A percentile compares a stretch with the other conserved stretches of the same genome.
These are phyloP conservation scores for Achaetomium macrosporum DNA, from an alignment of 2,329 filamentous ascomycete genomes.

Conservation along the genomic window DNA sequence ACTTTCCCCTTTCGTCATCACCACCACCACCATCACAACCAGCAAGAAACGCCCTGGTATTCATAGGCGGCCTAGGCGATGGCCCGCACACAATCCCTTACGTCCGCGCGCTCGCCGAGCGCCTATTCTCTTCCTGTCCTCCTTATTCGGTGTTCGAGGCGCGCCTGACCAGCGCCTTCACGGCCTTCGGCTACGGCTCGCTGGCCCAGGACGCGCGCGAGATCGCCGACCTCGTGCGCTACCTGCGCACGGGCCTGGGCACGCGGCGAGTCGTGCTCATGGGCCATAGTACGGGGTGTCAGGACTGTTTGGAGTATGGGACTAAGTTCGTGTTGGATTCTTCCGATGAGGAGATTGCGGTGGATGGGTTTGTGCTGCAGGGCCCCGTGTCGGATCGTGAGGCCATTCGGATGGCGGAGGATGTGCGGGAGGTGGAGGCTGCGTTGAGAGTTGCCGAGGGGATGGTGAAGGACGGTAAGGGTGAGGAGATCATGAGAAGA, in stretches of 20 bases:
- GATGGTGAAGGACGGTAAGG: constrained; percentile 50
- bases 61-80: constrained; percentile 65
- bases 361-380: constrained; percentile 76
- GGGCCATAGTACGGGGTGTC: constrained; percentile 55
- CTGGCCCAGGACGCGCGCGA: constrained; percentile 49
- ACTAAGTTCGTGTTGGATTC: constrained; percentile 26
- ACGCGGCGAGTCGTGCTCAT: constrained; percentile 48
- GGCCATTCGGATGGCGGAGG: constrained; percentile 42
- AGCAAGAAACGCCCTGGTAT: constrained; percentile 55
- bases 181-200: constrained; percentile 45
- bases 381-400: constrained; percentile 75
- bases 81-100: constrained; percentile 62
- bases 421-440: constrained; percentile 39
- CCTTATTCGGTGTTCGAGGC: constrained; percentile 52
- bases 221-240: constrained; percentile 46
- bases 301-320: constrained; percentile 55
- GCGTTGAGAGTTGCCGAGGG: constrained; percentile 45
- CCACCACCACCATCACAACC: constrained; percentile 14
- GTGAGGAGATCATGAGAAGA: constrained; percentile 49
- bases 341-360: constrained; percentile 6
- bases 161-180: constrained; percentile 49
- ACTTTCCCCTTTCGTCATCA: neutral
- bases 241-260: constrained; percentile 43
- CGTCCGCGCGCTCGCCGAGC: constrained; percentile 40
- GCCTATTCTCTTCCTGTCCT: constrained; percentile 30